Percentiles rank a stretch among this genome's conserved stretches.
Conservation (phyloP, 2,329 filamentous ascomycete genomes). For the Sporothrix pallida region DNA sequence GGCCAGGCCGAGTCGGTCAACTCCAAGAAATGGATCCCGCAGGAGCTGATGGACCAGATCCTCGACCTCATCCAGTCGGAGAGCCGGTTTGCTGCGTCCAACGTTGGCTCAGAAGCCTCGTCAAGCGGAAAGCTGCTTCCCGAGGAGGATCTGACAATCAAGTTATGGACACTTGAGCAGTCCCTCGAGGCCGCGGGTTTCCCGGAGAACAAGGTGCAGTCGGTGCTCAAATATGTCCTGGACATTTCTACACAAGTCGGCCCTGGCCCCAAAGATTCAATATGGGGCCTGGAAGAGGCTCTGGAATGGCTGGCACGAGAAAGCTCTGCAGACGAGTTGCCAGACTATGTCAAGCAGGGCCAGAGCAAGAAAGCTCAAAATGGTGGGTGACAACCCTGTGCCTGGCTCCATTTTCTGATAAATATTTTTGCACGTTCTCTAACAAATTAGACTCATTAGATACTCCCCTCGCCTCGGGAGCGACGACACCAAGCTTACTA, state of each 20-base stretch:
- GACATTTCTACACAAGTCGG: slow-evolving; percentile 69
- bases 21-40: slow-evolving; percentile 77
- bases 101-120: slow-evolving; percentile 53
- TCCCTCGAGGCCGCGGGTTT: slow-evolving; percentile 74
- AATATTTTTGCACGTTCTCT: neutral
- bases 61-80: slow-evolving; percentile 74
- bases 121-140: slow-evolving; percentile 60
- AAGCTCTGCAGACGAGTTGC: slow-evolving; percentile 70
- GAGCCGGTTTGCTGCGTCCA: slow-evolving; percentile 61
- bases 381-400: slow-evolving; percentile 41
- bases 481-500: slow-evolving; percentile 55
- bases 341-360: slow-evolving; percentile 66
- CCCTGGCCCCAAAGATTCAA: slow-evolving; percentile 63
- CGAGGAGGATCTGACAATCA: slow-evolving; percentile 79
- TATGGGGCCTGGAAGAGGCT: slow-evolving; percentile 87
- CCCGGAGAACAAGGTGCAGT: slow-evolving; percentile 64
- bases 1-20: slow-evolving; percentile 76
- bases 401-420: neutral
- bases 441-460: slow-evolving; percentile 56
- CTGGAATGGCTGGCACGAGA: slow-evolving; percentile 89
- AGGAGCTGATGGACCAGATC: slow-evolving; percentile 78
- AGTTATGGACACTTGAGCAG: slow-evolving; percentile 83
- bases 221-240: slow-evolving; percentile 69
- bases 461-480: slow-evolving; percentile 57
- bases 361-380: slow-evolving; percentile 45